Conservation (phyloP, 495 filamentous ascomycete species). For the Podospora pseudopauciseta region DNA sequence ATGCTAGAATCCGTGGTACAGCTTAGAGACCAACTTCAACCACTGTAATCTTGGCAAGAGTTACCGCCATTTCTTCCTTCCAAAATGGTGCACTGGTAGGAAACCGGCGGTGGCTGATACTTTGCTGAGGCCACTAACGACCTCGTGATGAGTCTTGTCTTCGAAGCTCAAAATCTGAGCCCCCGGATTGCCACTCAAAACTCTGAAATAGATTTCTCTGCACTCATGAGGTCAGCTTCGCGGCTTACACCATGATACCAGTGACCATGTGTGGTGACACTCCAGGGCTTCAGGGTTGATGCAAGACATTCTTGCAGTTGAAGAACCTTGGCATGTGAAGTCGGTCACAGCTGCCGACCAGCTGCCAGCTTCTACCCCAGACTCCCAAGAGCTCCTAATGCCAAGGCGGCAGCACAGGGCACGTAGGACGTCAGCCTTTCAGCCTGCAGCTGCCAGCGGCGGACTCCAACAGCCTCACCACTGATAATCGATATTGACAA, state of each 20-base stretch:
- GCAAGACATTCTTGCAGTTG: not conserved
- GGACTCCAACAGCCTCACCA: conserved; percentile 23
- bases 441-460: conserved; percentile 32
- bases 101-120: not conserved
- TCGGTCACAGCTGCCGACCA: conserved; percentile 9
- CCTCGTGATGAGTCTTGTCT: not conserved
- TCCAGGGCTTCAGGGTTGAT: not conserved
- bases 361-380: not conserved
- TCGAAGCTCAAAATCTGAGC: not conserved
- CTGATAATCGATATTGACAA: conserved; percentile 16
- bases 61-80: not conserved
- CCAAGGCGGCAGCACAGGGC: not conserved
- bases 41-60: not conserved
- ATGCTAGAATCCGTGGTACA: not conserved
- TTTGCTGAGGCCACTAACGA: not conserved
- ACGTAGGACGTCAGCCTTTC: conserved; percentile 41
- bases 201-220: not conserved
- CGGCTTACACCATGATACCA: not conserved
- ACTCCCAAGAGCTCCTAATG: conserved; percentile 9
- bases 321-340: not conserved
- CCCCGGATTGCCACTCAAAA: not conserved
- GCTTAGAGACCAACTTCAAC: not conserved
- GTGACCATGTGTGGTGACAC: not conserved
- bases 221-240: not conserved
- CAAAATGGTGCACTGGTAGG: not conserved